Conservation (phyloP, 257 asterid species). For the Ophiorrhiza pumila region DNA sequence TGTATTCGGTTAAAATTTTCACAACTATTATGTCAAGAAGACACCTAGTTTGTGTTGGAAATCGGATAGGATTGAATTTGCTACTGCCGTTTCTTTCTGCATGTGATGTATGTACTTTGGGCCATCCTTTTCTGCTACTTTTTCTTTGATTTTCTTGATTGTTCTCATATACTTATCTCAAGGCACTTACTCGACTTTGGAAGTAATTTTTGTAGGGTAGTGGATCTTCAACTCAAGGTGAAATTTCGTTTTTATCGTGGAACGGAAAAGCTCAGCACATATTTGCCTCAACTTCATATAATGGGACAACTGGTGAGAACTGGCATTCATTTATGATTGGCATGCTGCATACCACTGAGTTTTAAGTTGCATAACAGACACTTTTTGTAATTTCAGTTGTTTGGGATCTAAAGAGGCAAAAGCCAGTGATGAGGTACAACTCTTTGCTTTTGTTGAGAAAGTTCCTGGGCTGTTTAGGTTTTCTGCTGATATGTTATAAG, state of each 20-base stretch:
- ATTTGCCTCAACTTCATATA: conserved; percentile 84
- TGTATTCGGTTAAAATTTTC: background rate
- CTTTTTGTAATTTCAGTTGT: conserved; percentile 58
- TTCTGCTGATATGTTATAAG: background rate
- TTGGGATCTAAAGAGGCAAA: conserved; percentile 97
- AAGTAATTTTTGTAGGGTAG: conserved; percentile 56
- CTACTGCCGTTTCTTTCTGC: background rate
- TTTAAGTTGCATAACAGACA: conserved; percentile 18
- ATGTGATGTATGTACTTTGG: background rate
- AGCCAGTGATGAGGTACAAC: conserved; percentile 80
- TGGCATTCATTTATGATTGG: conserved; percentile 10
- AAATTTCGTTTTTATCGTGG: conserved; percentile 94
- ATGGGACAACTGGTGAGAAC: conserved; percentile 85
- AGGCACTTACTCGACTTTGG: conserved; percentile 5
- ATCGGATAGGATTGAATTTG: background rate
- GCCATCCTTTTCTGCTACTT: background rate
- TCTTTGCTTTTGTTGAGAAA: background rate
- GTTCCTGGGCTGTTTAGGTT: background rate
- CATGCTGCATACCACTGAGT: background rate
- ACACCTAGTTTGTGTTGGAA: background rate
- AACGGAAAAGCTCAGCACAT: conserved; percentile 81
- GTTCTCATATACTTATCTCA: background rate
- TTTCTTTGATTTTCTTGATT: background rate
- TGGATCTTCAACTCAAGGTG: conserved; percentile 91
- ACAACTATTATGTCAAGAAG: background rate